These are phyloP conservation scores for Psilocybe sp. DNA, from an alignment of 768 basidiomycete genomes.

Conservation along the genomic window DNA sequence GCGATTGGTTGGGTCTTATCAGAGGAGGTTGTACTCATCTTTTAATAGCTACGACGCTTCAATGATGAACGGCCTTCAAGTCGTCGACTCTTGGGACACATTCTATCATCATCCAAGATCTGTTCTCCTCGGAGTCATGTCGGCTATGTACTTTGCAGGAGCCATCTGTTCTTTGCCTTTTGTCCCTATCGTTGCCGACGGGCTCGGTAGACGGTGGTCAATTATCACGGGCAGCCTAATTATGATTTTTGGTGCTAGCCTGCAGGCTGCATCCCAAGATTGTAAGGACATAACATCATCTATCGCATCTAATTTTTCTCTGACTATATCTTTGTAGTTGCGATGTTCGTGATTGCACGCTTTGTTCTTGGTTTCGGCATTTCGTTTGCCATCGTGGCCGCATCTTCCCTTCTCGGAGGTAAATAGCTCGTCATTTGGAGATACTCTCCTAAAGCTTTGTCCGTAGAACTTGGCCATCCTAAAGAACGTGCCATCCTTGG, in stretches of 20 bases:
- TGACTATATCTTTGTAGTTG: constrained; percentile 33
- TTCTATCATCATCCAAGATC: constrained; percentile 57
- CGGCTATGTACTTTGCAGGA: constrained; percentile 60
- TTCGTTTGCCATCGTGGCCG: constrained; percentile 59
- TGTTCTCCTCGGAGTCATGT: constrained; percentile 53
- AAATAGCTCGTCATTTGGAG: background rate
- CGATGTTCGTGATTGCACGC: constrained; percentile 57
- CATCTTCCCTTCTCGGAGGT: constrained; percentile 61
- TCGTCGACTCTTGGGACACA: constrained; percentile 52
- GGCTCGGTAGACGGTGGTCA: constrained; percentile 46
- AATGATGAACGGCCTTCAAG: constrained; percentile 63
- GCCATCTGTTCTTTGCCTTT: constrained; percentile 53
- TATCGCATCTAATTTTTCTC: background rate
- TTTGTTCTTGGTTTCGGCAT: constrained; percentile 59
- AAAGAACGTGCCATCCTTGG: constrained; percentile 67
- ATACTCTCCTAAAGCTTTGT: background rate
- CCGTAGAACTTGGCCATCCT: constrained; percentile 59
- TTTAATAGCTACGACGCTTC: constrained; percentile 49
- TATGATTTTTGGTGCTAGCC: constrained; percentile 42
- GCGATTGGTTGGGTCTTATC: constrained; percentile 8
- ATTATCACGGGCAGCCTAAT: constrained; percentile 50
- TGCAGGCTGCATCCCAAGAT: constrained; percentile 46
- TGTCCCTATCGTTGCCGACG: constrained; percentile 49
- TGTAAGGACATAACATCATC: constrained; percentile 30
- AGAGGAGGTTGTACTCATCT: background rate